These are phyloP conservation scores for Aphanomyces invadans DNA, from an alignment of 352 stramenopile species.

Conservation along the genomic window DNA sequence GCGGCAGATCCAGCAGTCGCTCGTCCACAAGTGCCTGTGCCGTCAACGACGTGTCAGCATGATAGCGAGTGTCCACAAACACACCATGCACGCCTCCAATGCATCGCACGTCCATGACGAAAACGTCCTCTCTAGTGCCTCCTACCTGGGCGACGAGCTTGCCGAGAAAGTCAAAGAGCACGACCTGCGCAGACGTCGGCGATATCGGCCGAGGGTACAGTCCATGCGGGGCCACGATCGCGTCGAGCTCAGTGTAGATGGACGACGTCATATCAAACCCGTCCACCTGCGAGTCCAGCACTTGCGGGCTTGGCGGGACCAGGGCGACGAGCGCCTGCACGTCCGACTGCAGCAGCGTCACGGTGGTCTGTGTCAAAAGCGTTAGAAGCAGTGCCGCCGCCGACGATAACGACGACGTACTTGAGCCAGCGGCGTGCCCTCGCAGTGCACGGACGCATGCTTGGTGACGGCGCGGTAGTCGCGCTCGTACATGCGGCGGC, in stretches of 20 bases:
- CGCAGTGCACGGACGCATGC: slow-evolving; percentile 63
- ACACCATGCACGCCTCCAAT: too few relatives aligned
- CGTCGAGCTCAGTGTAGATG: slow-evolving; percentile 24
- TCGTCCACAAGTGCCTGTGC: slow-evolving; percentile 68
- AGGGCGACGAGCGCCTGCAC: slow-evolving; percentile 47
- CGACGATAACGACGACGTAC: slow-evolving; percentile 25
- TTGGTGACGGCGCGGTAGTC: slow-evolving; percentile 74
- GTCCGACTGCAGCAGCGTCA: slow-evolving; percentile 33
- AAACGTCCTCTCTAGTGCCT: neutral
- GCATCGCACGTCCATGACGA: too few relatives aligned
- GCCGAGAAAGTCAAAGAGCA: slow-evolving; percentile 67
- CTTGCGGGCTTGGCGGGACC: slow-evolving; percentile 41
- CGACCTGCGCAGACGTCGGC: slow-evolving; percentile 28
- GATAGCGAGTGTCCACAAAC: too few relatives aligned
- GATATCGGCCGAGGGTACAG: slow-evolving; percentile 43
- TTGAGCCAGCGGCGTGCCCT: slow-evolving; percentile 54
- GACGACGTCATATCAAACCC: slow-evolving; percentile 30
- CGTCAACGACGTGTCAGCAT: too few relatives aligned
- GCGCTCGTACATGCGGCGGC: slow-evolving; percentile 66
- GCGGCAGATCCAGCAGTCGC: slow-evolving; percentile 67
- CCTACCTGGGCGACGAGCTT: slow-evolving; percentile 47
- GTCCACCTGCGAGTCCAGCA: slow-evolving; percentile 60
- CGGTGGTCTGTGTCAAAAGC: slow-evolving; percentile 13
- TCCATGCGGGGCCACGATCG: slow-evolving; percentile 45
- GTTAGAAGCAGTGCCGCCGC: neutral